A percentile compares a stretch with the other conserved stretches of the same genome.
These are phyloP conservation scores for Onygenales sp. DNA, from an alignment of 2,329 filamentous ascomycete genomes.

Conservation along the genomic window DNA sequence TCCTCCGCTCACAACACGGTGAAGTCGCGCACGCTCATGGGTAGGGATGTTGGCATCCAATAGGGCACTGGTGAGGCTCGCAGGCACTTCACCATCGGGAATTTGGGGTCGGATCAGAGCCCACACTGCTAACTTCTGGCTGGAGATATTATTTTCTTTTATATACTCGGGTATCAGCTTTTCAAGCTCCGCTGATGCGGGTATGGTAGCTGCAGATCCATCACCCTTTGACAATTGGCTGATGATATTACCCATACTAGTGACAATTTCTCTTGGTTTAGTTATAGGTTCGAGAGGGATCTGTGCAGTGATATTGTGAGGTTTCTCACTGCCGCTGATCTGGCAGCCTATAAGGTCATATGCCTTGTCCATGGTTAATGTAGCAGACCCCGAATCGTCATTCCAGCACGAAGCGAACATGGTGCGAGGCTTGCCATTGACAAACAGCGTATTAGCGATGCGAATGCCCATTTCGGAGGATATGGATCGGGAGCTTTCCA, in stretches of 20 bases:
- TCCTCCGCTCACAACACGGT: constrained; percentile 34
- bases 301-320: constrained; percentile 14
- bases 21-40: constrained; percentile 26
- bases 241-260: constrained; percentile 36
- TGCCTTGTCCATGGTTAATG: constrained; percentile 17
- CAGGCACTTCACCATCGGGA: constrained; percentile 6
- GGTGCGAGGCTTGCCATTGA: constrained; percentile 33
- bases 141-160: constrained; percentile 25
- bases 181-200: constrained; percentile 33
- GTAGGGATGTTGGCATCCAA: constrained; percentile 11
- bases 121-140: constrained; percentile 32
- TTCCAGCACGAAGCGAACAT: constrained; percentile 28
- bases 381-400: constrained; percentile 13
- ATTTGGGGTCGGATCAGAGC: constrained; percentile 24
- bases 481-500: constrained; percentile 3
- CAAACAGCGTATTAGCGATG: constrained; percentile 33
- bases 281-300: constrained; percentile 29
- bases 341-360: constrained; percentile 24
- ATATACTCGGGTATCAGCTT: constrained; percentile 32
- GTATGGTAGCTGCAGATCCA: constrained; percentile 22
- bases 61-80: not conserved
- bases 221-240: constrained; percentile 28
- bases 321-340: constrained; percentile 13
- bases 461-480: constrained; percentile 28
- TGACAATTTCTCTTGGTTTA: constrained; percentile 26